Percentiles rank a stretch among this genome's conserved stretches.
Conservation (phyloP, 2,329 filamentous ascomycete species). For the Esteya vermicola region DNA sequence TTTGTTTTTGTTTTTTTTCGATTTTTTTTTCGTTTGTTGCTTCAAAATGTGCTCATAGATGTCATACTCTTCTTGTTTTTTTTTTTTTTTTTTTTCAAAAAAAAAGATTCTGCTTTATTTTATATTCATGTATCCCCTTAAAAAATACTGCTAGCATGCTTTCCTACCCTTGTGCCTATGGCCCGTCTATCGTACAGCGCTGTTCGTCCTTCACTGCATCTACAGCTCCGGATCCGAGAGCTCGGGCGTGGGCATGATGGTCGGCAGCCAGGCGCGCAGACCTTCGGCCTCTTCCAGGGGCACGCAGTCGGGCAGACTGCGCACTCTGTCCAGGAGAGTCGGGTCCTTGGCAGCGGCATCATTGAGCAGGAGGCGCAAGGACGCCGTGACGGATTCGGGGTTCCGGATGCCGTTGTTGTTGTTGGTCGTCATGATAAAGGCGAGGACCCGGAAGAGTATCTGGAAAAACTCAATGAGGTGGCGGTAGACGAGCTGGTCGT, state of each 20-base stretch:
- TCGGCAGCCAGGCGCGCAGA: slow-evolving; percentile 29
- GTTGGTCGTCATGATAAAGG: slow-evolving; percentile 18
- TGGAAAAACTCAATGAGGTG: slow-evolving; percentile 40
- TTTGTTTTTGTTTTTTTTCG: background rate
- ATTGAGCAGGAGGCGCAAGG: slow-evolving; percentile 24
- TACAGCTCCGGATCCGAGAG: background rate
- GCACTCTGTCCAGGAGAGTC: slow-evolving; percentile 23
- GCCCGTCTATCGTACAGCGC: too few species aligned
- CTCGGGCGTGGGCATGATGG: slow-evolving; percentile 16
- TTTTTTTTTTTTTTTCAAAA: background rate
- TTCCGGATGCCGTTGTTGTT: slow-evolving; percentile 21
- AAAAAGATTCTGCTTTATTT: background rate
- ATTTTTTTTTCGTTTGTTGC: background rate
- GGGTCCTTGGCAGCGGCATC: slow-evolving; percentile 25
- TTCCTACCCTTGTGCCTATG: too few species aligned
- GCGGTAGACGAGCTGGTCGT: slow-evolving; percentile 34
- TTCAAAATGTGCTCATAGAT: too few species aligned
- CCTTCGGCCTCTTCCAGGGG: slow-evolving; percentile 35
- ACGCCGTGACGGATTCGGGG: too few species aligned
- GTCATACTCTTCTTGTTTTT: background rate
- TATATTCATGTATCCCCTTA: too few species aligned
- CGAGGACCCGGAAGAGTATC: slow-evolving; percentile 31
- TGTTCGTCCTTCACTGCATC: background rate
- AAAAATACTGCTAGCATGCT: too few species aligned
- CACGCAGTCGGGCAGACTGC: slow-evolving; percentile 30